Evolutionary conservation across 208 protist genomes (phyloP).

Genomic region (Naegleria gruberi): DNA sequence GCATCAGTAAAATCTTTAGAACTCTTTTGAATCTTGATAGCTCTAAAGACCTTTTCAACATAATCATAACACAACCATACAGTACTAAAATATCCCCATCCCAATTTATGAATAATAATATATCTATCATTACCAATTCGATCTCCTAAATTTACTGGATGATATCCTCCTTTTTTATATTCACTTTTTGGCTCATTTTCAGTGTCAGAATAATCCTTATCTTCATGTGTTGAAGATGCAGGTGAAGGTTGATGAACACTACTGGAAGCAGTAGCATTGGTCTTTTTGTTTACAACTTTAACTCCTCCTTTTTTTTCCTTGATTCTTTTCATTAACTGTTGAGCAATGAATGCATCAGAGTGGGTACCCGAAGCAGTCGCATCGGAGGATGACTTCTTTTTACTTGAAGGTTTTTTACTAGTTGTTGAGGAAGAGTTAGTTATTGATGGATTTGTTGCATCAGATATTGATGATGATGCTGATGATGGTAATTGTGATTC

Average conservation of each 20-base stretch:
- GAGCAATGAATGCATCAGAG: background rate
- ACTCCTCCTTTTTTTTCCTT: slow-evolving; percentile 3
- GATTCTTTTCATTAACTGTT: background rate
- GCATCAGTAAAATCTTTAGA: slow-evolving; percentile 72
- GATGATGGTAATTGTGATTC: no score
- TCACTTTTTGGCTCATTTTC: slow-evolving; percentile 38
- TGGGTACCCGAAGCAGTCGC: background rate
- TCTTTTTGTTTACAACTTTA: background rate
- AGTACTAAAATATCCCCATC: slow-evolving; percentile 98
- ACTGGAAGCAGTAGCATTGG: background rate
- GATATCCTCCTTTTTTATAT: slow-evolving; percentile 90
- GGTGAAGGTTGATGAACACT: no score
- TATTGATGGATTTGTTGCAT: no score
- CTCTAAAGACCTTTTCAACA: slow-evolving; percentile 37
- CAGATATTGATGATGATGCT: no score
- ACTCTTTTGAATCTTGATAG: slow-evolving; percentile 81
- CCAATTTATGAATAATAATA: slow-evolving; percentile 83
- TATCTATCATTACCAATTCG: slow-evolving; percentile 81
- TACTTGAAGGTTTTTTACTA: no score
- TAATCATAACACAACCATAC: slow-evolving; percentile 92
- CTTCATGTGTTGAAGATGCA: background rate
- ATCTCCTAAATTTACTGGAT: slow-evolving; percentile 82
- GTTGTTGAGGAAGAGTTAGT: no score
- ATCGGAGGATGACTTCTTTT: no score
- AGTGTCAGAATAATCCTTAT: slow-evolving; percentile 34